Base-by-base conservation (phyloP, 176 grass and related monocot genomes). In the Olyra latifolia region DNA sequence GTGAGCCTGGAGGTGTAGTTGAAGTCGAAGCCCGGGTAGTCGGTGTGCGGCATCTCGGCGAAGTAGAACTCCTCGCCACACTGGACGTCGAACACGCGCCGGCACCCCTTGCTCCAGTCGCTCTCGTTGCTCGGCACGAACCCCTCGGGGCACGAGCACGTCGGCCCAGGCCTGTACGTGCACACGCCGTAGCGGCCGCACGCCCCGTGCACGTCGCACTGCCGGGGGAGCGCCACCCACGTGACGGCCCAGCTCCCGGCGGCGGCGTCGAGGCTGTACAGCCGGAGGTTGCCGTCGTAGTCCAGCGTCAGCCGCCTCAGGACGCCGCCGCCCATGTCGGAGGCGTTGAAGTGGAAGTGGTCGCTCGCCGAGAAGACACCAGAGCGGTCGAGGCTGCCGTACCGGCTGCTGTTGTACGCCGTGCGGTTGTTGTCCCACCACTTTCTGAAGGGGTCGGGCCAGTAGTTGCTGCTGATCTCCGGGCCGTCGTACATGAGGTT, bases 51-150 rank as follows among this genome's bases (percentile, higher is more conserved):
- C 75, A 86, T 81, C 38, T 14, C 8, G 10, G 76, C n/a, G 69
- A 93, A 93, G 13, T 57, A 35, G 42, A 87, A 66, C 3, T 59
- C 84, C 6, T 92, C 76, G 45, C 44, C 72, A 62, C 83, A 72
- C 8, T 16, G 42, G 70, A 86, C 39, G 30, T 81, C 81, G 54
- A 83, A 74, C 62, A 10, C 42, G 6, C 78, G 85, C 53, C 72
- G 87, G 87, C 93, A 96, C 0, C 93, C 93, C 47, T 86, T 90
- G 59, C 79, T 92, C 93, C 90, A 96, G 70, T 96, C 90, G 45
- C 75, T n/a, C 1, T 65, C 45, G 63, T 88, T 80, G 27, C 23
- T 19, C 16, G 64, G 15, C 10, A 88, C 87, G 69, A 86, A 97
- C 28, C 85, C 85, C 12, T 81, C 79, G 0, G 85, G 75, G 59